Conservation (phyloP, 192 early-diverging fungal species). For the Cladochytrium replicatum region DNA sequence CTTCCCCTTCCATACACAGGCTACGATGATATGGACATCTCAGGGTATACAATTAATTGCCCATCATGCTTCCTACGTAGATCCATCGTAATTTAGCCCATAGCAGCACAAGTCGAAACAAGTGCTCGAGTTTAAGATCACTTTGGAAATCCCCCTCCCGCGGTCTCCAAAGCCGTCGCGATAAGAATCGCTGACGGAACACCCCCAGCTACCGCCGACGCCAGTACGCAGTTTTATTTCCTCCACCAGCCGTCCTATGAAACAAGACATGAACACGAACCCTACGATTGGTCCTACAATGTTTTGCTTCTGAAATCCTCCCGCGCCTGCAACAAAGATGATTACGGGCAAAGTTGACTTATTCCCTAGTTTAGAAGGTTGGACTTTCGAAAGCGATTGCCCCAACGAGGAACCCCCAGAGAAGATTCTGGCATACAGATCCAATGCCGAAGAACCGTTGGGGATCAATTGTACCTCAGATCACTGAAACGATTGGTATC, state of each 20-base stretch:
- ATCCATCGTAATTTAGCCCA: no score
- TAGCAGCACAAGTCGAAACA: no score
- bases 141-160: no score
- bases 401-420: slow-evolving; percentile 13
- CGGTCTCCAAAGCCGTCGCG: no score
- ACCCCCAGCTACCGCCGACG: slow-evolving; percentile 51
- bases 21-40: no score
- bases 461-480: slow-evolving; percentile 28
- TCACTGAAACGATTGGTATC: slow-evolving; percentile 10
- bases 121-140: no score
- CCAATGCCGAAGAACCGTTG: slow-evolving; percentile 13
- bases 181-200: no score
- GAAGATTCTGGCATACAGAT: slow-evolving; percentile 27
- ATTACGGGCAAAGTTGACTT: no score
- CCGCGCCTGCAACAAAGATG: slow-evolving; percentile 1
- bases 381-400: slow-evolving; percentile 24
- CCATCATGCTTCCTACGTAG: no score
- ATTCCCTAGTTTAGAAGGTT: slow-evolving; percentile 31
- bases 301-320: slow-evolving; percentile 3
- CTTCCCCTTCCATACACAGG: no score
- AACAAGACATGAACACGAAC: slow-evolving; percentile 42
- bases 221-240: slow-evolving; percentile 62
- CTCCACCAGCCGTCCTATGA: slow-evolving; percentile 45
- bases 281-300: slow-evolving; percentile 9
- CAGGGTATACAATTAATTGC: no score